Percentiles rank a stretch among this genome's conserved stretches.
These are phyloP conservation scores for Tillandsia leiboldiana DNA, from an alignment of 176 grass and related monocot species.

Conservation along the genomic window DNA sequence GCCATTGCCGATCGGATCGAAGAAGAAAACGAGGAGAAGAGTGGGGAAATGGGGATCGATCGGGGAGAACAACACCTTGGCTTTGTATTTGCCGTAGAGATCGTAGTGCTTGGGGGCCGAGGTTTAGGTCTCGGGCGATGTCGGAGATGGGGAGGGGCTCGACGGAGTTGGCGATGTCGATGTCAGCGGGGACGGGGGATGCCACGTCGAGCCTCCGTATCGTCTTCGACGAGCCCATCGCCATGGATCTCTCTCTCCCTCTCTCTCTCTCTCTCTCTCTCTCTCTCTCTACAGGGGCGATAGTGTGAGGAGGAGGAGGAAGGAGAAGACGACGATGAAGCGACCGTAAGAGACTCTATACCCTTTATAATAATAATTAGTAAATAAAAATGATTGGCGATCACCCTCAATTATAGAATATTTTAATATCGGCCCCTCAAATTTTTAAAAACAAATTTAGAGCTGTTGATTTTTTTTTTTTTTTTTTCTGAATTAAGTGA, in stretches of 20 bases:
- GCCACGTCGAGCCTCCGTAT: constrained; percentile 69
- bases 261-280: not conserved
- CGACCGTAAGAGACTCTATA: no score
- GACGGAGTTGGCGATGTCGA: constrained; percentile 94
- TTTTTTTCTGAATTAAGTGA: no score
- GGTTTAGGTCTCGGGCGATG: constrained; percentile 61
- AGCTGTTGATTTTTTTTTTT: no score
- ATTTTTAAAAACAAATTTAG: no score
- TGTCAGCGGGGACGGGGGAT: constrained; percentile 81
- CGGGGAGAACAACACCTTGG: constrained; percentile 45
- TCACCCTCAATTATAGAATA: no score
- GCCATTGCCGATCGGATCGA: constrained; percentile 15
- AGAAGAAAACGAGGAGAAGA: not conserved
- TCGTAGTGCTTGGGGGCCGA: constrained; percentile 73
- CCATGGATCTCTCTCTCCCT: not conserved
- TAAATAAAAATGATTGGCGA: no score
- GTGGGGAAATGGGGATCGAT: not conserved
- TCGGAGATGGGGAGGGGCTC: constrained; percentile 61
- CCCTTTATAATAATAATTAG: no score
- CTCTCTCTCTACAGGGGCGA: not conserved
- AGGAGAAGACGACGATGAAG: no score
- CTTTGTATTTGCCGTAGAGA: constrained; percentile 94
- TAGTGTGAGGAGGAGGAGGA: no score
- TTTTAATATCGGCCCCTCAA: no score
- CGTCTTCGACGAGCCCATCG: constrained; percentile 35